A percentile compares a stretch with the other conserved stretches of the same genome.
phyloP scores from a whole-genome alignment of 2,329 filamentous ascomycete species.

The Leptoxyphium fumago region DNA sequence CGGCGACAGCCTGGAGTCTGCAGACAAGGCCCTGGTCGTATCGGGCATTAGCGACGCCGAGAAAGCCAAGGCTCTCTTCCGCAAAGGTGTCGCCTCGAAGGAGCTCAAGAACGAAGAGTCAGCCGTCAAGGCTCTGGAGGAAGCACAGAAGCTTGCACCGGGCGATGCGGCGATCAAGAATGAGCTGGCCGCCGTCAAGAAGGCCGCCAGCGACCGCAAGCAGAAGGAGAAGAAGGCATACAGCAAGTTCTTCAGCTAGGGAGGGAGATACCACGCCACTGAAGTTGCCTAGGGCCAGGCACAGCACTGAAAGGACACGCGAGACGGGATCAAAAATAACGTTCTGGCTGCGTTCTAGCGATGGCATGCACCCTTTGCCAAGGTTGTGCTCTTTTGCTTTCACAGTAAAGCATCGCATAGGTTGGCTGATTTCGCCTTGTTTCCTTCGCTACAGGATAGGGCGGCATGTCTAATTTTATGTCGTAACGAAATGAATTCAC shows the following conservation, averaged over 20 bases:
- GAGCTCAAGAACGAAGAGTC: slow-evolving; percentile 73
- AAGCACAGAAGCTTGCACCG: slow-evolving; percentile 37
- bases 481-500: too few relatives aligned
- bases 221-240: slow-evolving; percentile 88
- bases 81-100: slow-evolving; percentile 61
- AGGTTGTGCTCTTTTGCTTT: not conserved
- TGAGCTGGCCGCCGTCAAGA: slow-evolving; percentile 67
- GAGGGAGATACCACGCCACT: not conserved
- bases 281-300: too few relatives aligned
- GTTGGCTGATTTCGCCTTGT: too few relatives aligned
- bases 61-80: slow-evolving; percentile 77
- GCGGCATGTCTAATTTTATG: too few relatives aligned
- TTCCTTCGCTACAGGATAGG: too few relatives aligned
- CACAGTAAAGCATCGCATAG: too few relatives aligned
- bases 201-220: slow-evolving; percentile 53
- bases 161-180: slow-evolving; percentile 58
- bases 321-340: too few relatives aligned
- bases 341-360: not conserved
- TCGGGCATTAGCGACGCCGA: slow-evolving; percentile 55
- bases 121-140: slow-evolving; percentile 37
- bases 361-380: not conserved
- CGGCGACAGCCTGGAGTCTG: slow-evolving; percentile 54
- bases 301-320: too few relatives aligned
- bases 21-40: slow-evolving; percentile 57
- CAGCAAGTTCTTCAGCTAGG: slow-evolving; percentile 68